Conservation (phyloP, 345 rosid species). For the Hevea brasiliensis region DNA sequence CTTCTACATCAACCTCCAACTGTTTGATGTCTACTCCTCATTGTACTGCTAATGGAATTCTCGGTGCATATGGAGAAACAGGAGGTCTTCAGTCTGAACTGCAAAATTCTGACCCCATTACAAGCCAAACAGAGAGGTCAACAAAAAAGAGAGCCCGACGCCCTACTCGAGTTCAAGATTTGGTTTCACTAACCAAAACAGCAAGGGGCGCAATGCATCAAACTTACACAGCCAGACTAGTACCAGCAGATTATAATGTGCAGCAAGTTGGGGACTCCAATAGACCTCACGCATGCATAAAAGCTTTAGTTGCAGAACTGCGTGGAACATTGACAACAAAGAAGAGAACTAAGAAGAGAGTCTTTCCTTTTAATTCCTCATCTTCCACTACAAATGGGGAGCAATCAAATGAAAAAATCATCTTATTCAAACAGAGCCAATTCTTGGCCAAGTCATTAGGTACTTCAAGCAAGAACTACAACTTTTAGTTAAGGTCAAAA, state of each 20-base stretch:
- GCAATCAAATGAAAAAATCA: slow-evolving; percentile 37
- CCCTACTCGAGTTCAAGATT: slow-evolving; percentile 41
- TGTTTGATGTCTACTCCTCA: slow-evolving; percentile 28
- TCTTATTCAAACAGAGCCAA: slow-evolving; percentile 26
- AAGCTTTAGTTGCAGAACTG: slow-evolving; percentile 37
- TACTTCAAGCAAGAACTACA: slow-evolving; percentile 25
- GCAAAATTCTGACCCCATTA: slow-evolving; percentile 31
- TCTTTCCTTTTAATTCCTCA: slow-evolving; percentile 27
- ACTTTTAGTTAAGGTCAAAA: not conserved
- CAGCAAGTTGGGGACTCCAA: slow-evolving; percentile 22
- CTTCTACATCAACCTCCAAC: slow-evolving; percentile 19
- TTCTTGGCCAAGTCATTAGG: slow-evolving; percentile 42
- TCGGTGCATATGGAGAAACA: slow-evolving; percentile 26
- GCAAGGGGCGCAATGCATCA: slow-evolving; percentile 22
- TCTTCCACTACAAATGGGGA: slow-evolving; percentile 26
- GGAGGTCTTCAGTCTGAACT: slow-evolving; percentile 28
- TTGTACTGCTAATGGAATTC: slow-evolving; percentile 18
- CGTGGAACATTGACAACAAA: slow-evolving; percentile 40
- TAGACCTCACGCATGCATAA: slow-evolving; percentile 31
- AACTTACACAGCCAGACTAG: slow-evolving; percentile 22
- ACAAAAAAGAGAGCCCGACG: slow-evolving; percentile 59
- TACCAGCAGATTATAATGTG: slow-evolving; percentile 20
- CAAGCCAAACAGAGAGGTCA: slow-evolving; percentile 35
- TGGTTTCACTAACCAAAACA: slow-evolving; percentile 43
- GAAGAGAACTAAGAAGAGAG: slow-evolving; percentile 51